Evolutionary conservation across 2,329 filamentous ascomycete species (phyloP), one percentile per base, ranked within the genome.

Genomic region (Madurella fahalii): DNA sequence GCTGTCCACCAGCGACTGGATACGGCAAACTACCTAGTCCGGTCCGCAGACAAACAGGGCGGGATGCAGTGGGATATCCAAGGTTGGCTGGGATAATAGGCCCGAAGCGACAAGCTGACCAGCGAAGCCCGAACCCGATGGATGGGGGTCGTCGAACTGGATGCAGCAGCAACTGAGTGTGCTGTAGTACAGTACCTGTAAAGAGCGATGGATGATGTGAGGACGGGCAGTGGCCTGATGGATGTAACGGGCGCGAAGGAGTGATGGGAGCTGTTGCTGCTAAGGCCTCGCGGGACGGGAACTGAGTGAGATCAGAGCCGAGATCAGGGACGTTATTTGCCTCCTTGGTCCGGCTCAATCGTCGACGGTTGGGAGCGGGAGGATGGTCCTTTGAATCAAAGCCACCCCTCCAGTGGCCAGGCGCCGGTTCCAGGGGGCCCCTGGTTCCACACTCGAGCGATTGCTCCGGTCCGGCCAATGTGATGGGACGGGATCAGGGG

Each of bases 61-160:
- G 48, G 44, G 44, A 50, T 45, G 53, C 40, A 46, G 49, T 37
- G 43, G 32, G 42, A 25, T 46, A 25, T 41, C 17, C 37, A 40
- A 41, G 39, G 15, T 50, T 46, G 47, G 34, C 50, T 52, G 54
- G 32, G 48, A 39, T 58, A 62, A 60, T 60, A 61, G 58, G 58
- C 47, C 60, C 60, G 55, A 62, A 52, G 54, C 39, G 53, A 51
- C 25, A 32, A 47, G 53, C 49, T 50, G 56, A 51, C 52, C 39
- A 31, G 50, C 44, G 11, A 11, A 37, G 34, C 34, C 34, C 11
- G 11, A 37, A 15, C 4, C 34, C 9, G 34, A 15, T 15, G 13
- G 11, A 17, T 25, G n/a, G 30, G 30, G 47, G 31, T 16, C 9
- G 44, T 34, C 34, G 46, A 9, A 40, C 20, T 40, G 45, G 49